Evolutionary conservation across 768 basidiomycete species (phyloP).

Genomic region (Cubamyces lactineus): DNA sequence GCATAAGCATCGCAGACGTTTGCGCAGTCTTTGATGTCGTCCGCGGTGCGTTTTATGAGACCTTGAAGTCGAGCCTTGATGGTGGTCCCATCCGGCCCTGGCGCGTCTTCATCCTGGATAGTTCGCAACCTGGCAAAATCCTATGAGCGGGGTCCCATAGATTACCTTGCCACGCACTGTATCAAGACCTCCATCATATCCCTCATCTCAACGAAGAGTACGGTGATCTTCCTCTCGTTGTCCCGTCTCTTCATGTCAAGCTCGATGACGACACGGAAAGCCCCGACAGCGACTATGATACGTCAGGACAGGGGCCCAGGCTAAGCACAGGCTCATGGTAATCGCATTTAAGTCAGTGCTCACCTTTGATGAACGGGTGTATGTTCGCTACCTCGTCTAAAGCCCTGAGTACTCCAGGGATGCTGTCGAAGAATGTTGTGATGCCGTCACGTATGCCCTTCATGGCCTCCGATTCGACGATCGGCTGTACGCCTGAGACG

Average conservation of each 20-base stretch:
- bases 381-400: constrained; percentile 34
- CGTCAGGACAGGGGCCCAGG: too few species aligned
- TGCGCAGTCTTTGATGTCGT: constrained; percentile 38
- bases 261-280: constrained; percentile 52
- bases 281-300: constrained; percentile 47
- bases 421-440: constrained; percentile 28
- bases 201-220: constrained; percentile 53
- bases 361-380: constrained; percentile 36
- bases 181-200: constrained; percentile 51
- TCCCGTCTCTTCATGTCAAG: constrained; percentile 52
- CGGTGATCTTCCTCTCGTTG: constrained; percentile 52
- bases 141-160: neutral
- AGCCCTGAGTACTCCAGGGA: constrained; percentile 33
- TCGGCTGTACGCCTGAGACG: neutral
- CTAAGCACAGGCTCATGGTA: neutral
- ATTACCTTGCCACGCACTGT: constrained; percentile 38
- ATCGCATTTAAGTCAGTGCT: neutral
- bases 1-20: constrained; percentile 39
- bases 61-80: constrained; percentile 40
- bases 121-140: constrained; percentile 34
- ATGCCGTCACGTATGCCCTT: constrained; percentile 26
- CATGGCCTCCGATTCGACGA: neutral
- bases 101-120: constrained; percentile 33
- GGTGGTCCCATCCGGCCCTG: constrained; percentile 37
- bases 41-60: constrained; percentile 33